A percentile compares a stretch with the other conserved stretches of the same genome.
Conservation (phyloP, 2,329 filamentous ascomycete genomes). For the Monosporascus sp. region DNA sequence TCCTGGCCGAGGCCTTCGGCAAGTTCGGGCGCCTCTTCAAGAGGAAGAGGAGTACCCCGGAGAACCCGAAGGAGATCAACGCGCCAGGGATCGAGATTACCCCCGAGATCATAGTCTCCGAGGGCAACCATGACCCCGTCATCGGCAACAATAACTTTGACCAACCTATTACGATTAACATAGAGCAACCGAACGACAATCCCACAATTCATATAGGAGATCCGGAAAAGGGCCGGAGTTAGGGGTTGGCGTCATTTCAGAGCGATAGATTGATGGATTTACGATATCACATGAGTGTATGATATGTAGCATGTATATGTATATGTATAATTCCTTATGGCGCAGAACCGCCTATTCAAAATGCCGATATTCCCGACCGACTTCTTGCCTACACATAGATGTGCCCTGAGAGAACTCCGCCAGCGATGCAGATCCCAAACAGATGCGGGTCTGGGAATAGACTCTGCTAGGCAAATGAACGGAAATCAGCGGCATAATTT, state of each 20-base stretch:
- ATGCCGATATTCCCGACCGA: no score
- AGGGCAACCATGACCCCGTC: slow-evolving; percentile 2
- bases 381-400: no score
- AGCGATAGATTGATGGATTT: no score
- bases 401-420: no score
- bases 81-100: slow-evolving; percentile 4
- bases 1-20: slow-evolving; percentile 11
- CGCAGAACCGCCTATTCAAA: no score
- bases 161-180: neutral
- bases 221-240: slow-evolving; percentile 16
- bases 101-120: slow-evolving; percentile 21
- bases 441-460: no score
- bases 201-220: slow-evolving; percentile 20
- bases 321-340: no score
- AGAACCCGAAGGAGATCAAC: neutral
- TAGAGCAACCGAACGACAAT: neutral
- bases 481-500: no score
- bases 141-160: neutral
- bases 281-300: neutral
- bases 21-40: slow-evolving; percentile 14
- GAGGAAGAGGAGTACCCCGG: slow-evolving; percentile 5
- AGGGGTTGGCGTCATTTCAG: neutral
- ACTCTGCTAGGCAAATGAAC: no score
- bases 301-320: no score
- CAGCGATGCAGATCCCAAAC: no score